Evolutionary conservation across 1,139 yeast species (phyloP).

Genomic region (Suhomyces bribrorum): DNA sequence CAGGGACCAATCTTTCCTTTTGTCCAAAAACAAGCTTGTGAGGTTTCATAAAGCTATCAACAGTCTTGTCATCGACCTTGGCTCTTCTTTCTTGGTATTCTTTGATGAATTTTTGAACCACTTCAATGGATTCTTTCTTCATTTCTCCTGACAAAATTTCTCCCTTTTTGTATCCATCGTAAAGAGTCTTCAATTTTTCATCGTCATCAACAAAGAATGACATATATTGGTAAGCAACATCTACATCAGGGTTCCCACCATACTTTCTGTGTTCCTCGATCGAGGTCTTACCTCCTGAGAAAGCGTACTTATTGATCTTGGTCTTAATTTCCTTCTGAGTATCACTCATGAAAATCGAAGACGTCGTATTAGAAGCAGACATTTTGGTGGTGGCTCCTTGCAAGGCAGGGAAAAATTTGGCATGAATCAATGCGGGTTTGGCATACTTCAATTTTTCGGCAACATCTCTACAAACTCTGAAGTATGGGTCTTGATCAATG

Average conservation of each 20-base stretch:
- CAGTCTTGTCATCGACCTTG: slow-evolving; percentile 62
- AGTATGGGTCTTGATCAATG: slow-evolving; percentile 98
- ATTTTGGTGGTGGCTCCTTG: slow-evolving; percentile 97
- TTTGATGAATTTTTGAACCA: slow-evolving; percentile 74
- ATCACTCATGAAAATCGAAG: slow-evolving; percentile 93
- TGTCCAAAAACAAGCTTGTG: slow-evolving; percentile 78
- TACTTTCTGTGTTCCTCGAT: slow-evolving; percentile 83
- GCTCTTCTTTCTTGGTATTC: slow-evolving; percentile 81
- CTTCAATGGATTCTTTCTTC: slow-evolving; percentile 83
- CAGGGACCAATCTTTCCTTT: slow-evolving; percentile 69
- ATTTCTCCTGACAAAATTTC: slow-evolving; percentile 89
- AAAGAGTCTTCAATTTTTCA: slow-evolving; percentile 63
- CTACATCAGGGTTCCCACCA: slow-evolving; percentile 96
- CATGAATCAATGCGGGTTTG: slow-evolving; percentile 90
- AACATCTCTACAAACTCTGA: slow-evolving; percentile 96
- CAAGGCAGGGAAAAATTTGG: slow-evolving; percentile 96
- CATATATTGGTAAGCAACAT: slow-evolving; percentile 91
- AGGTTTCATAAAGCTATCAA: slow-evolving; percentile 78
- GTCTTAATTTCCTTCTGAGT: slow-evolving; percentile 88
- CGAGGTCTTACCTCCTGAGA: slow-evolving; percentile 90
- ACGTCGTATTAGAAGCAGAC: slow-evolving; percentile 85
- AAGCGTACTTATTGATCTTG: slow-evolving; percentile 95
- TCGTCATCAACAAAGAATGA: slow-evolving; percentile 90
- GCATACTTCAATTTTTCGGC: slow-evolving; percentile 88
- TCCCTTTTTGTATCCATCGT: slow-evolving; percentile 73